Conservation (phyloP, 495 filamentous ascomycete species). For the Darksidea phi region DNA sequence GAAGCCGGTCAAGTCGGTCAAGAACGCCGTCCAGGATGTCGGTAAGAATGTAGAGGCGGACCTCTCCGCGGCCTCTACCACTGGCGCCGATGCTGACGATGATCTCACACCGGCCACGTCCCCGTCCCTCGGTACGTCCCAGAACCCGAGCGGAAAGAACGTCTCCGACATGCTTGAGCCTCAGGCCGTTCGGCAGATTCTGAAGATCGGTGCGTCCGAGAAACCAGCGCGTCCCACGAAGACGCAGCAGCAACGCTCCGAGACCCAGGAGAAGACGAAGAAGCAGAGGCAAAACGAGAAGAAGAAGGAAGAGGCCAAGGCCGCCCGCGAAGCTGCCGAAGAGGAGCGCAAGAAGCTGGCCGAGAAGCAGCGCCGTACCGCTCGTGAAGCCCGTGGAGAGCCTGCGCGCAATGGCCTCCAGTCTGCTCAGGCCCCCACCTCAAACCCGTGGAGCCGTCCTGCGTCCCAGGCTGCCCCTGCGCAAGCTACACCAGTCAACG, state of each 20-base stretch:
- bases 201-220: slow-evolving; percentile 67
- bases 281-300: slow-evolving; percentile 84
- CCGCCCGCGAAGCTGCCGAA: slow-evolving; percentile 69
- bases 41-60: slow-evolving; percentile 21
- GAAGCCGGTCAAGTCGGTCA: slow-evolving; percentile 23
- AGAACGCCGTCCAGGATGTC: slow-evolving; percentile 31
- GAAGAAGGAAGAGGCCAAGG: slow-evolving; percentile 75
- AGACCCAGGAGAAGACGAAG: slow-evolving; percentile 67
- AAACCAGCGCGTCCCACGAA: slow-evolving; percentile 63
- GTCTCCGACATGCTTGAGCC: slow-evolving; percentile 88
- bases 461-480: slow-evolving; percentile 13
- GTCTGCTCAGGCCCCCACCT: slow-evolving; percentile 54
- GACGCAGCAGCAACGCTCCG: slow-evolving; percentile 55
- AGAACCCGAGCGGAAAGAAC: slow-evolving; percentile 52
- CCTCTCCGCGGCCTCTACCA: slow-evolving; percentile 48
- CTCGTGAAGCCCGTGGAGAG: slow-evolving; percentile 75
- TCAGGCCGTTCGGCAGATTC: slow-evolving; percentile 65
- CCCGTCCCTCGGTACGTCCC: slow-evolving; percentile 27
- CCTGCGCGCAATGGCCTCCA: slow-evolving; percentile 69
- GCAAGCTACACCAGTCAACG: slow-evolving; percentile 26
- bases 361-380: slow-evolving; percentile 77
- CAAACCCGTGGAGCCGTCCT: slow-evolving; percentile 58
- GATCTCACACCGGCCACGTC: slow-evolving; percentile 40
- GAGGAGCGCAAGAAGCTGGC: slow-evolving; percentile 65
- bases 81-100: slow-evolving; percentile 75